Base-by-base conservation (phyloP, 768 basidiomycete genomes). In the Polyporus arcularius region DNA sequence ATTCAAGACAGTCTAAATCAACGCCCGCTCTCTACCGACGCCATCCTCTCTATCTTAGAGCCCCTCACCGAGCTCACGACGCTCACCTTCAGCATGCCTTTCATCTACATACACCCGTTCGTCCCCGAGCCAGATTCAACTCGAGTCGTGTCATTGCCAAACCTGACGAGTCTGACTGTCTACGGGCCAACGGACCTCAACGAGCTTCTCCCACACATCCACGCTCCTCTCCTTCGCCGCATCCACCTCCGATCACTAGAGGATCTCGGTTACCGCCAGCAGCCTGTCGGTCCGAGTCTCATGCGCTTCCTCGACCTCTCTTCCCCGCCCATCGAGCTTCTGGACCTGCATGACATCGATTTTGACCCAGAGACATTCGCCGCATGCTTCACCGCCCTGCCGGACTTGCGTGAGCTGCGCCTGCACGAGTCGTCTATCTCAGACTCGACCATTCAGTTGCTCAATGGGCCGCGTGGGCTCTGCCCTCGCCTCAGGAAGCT, bases 341-440 rank as follows among this genome's bases (percentile, higher is more conserved):
- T 85, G 60, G 81, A 85, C 67, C 72, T 83, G 53, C 75, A 81
- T 60, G 81, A 85, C 70, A 66, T 84, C 63, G 77, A 80, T 64
- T 68, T 84, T 35, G 61, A 78, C 41, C 71, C 73, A 26, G 69
- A 71, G 21, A 71, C 75, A 14, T 81, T 81, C 62, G 66, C 68
- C 40, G 67, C 63, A 16, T 74, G 72, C 60, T 75, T 80, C 66
- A 57, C 59, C 16, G 58, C 71, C 21, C 70, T 85, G 16, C 75
- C 78, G 11, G 60, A 63, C 16, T 68, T 87, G 45, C 74, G 78
- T 63, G 79, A 81, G 55, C 73, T 87, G 16, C 78, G 79, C 55
- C 72, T 87, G 41, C 85, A 86, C 67, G 83, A 85, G 64, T 82
- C 81, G 58, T 84, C 85, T 47, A 80, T 88, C 59, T 71, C 81